Base-by-base conservation (phyloP, 129 eudicot genomes). In the Lonicera japonica region DNA sequence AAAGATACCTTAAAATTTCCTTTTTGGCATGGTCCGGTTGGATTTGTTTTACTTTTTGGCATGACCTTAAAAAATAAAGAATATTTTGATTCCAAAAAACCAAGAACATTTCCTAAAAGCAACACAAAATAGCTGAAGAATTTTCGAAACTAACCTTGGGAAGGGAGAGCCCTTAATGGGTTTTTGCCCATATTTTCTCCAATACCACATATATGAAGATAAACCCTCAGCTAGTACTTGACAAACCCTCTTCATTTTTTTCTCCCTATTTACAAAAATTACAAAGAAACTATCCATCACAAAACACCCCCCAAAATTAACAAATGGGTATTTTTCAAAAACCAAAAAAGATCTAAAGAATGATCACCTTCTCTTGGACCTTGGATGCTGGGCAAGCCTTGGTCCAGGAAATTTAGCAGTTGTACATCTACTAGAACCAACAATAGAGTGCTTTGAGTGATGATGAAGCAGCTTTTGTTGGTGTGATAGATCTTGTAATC, bases 131-230 rank as follows among this genome's bases (percentile, higher is more conserved):
- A 29, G 36, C 6, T 15, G 0, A 45, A 56, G 15, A 25, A 43
- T 2, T 14, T 8, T 43, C 8, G 13, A 43, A 43, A 63, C 48
- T 16, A 34, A 91, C 98, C 98, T 92, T 63, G 99, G 99, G 66
- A 85, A 92, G 19, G 99, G 99, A 67, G 99, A 92, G 65, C 99
- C 99, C 70, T 92, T 92, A 36, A 92, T 92, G 70, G 99, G 99
- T 72, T 92, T 92, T 70, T 92, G 96, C 43, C 99, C 99, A 70
- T 92, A 88, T 83, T 92, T 92, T 74, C 99, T 80, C 99, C 99
- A 92, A 21, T 96, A 89, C 99, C 99, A 92, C 73, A 80, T 62
- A 68, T 92, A 96, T 38, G 96, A 75, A 76, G 99, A 80, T 64
- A 85, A 75, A 25, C 85, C 95, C 65, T 92, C 99, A 25, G 95